Base-by-base conservation (phyloP, 305 asterid genomes). In the Stenogyne calaminthoides region DNA sequence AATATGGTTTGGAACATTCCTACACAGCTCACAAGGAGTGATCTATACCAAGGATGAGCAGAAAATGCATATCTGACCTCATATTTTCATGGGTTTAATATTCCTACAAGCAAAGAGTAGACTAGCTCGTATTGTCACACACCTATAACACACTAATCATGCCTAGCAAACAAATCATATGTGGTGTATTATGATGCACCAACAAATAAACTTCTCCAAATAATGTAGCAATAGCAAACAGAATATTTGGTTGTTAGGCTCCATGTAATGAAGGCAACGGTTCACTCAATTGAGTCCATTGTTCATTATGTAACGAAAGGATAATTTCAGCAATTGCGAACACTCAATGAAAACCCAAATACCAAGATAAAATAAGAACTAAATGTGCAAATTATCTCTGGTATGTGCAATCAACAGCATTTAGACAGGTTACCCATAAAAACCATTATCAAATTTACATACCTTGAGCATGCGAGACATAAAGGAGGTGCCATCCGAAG, bases 391-490 rank as follows among this genome's bases (percentile, higher is more conserved):
- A 70, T 3, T 54, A 57, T 65, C 49, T 32, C 49, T 3, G 7
- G 56, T 37, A 39, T n/a, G 5, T 37, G 22, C 29, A 44, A 18
- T n/a, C 47, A 27, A 56, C 46, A 29, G 59, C 39, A 64, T 55
- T 22, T 59, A 39, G 40, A n/a, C 25, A 56, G 27, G 14, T 4
- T 49, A 9, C 25, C 36, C 34, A 64, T 59, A 36, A 55, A 39
- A 61, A 74, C 22, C 65, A 55, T 34, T 25, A 56, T 15, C 16
- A 58, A 60, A 72, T 44, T 25, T 69, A 57, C 75, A 54, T 80
- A 85, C 87, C 87, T 82, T 85, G 75, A 85, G 78, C 62, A 82
- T 72, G 66, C 89, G 89, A 65, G 87, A 82, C 87, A 85, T 68
- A 67, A 85, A 85, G 47, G 87, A 85, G 68, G 87, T 82, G 58